These are phyloP conservation scores for Earliella scabrosa DNA, from an alignment of 1,284 basidiomycete genomes.

Conservation along the genomic window DNA sequence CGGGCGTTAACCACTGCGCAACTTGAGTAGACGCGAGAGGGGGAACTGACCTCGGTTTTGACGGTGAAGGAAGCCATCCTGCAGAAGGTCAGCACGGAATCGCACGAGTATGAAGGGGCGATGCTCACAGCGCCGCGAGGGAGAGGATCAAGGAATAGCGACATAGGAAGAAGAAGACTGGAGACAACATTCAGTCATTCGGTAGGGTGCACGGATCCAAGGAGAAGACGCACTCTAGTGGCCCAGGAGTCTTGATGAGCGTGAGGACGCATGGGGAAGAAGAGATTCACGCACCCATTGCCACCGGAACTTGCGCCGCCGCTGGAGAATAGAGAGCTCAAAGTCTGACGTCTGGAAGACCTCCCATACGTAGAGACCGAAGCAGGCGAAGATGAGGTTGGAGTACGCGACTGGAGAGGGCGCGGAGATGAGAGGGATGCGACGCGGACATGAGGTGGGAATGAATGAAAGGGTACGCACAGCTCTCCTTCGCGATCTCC, in stretches of 20 bases:
- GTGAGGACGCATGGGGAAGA: not conserved
- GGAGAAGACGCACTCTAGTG: slow-evolving; percentile 29
- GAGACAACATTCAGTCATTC: slow-evolving; percentile 2
- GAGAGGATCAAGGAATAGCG: slow-evolving; percentile 70
- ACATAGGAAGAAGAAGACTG: slow-evolving; percentile 71
- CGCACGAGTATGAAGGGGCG: not conserved
- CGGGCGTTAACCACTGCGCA: not conserved
- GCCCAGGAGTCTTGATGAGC: not conserved
- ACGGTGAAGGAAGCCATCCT: slow-evolving; percentile 64
- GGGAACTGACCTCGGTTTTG: slow-evolving; percentile 42
- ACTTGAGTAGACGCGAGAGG: not conserved
- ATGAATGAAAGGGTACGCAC: slow-evolving; percentile 36
- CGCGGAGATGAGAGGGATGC: slow-evolving; percentile 3
- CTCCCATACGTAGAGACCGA: slow-evolving; percentile 73
- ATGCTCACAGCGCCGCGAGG: slow-evolving; percentile 60
- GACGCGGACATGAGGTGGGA: not conserved
- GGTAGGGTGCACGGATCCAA: not conserved
- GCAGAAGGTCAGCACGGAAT: not conserved
- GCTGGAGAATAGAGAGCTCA: slow-evolving; percentile 64
- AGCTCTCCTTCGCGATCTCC: slow-evolving; percentile 51
- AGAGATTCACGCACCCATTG: slow-evolving; percentile 54
- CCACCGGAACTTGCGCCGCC: slow-evolving; percentile 62
- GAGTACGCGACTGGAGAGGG: slow-evolving; percentile 51
- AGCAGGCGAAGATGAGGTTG: slow-evolving; percentile 61
- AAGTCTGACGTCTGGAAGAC: slow-evolving; percentile 63